Percentiles rank a stretch among this genome's conserved stretches.
Evolutionary conservation across 2,329 filamentous ascomycete species (phyloP).

Genomic region (Zymoseptoria passerinii): DNA sequence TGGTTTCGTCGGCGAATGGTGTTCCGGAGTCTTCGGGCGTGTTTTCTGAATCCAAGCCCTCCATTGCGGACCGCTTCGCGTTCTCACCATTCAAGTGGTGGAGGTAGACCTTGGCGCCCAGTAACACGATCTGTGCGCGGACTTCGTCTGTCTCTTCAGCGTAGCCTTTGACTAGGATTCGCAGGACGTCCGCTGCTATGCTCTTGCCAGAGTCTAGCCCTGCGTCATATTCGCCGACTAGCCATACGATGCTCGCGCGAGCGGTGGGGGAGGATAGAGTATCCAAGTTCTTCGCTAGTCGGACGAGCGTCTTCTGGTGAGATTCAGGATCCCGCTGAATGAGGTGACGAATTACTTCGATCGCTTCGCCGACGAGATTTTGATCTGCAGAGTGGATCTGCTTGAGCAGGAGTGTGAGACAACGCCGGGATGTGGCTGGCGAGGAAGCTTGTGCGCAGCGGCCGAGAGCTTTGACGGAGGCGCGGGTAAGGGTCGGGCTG

Average conservation of each 20-base stretch:
- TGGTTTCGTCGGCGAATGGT: slow-evolving; percentile 25
- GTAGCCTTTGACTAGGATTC: slow-evolving; percentile 81
- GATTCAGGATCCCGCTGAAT: slow-evolving; percentile 82
- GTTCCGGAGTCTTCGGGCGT: slow-evolving; percentile 9
- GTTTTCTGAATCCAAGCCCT: slow-evolving; percentile 15
- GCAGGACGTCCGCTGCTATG: slow-evolving; percentile 84
- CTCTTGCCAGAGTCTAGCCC: slow-evolving; percentile 69
- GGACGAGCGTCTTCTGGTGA: slow-evolving; percentile 77
- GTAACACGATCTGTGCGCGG: slow-evolving; percentile 81
- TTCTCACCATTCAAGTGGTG: slow-evolving; percentile 67
- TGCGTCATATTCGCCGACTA: slow-evolving; percentile 80
- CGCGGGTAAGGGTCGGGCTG: slow-evolving; percentile 70
- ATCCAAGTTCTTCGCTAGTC: slow-evolving; percentile 84
- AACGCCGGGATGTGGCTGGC: slow-evolving; percentile 61
- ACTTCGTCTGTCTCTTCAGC: slow-evolving; percentile 73
- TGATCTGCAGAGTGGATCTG: slow-evolving; percentile 86
- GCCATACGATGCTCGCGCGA: slow-evolving; percentile 91
- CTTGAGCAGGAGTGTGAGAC: slow-evolving; percentile 70
- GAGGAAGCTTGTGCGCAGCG: slow-evolving; percentile 75
- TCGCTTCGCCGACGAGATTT: slow-evolving; percentile 78
- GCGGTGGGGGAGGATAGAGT: slow-evolving; percentile 80
- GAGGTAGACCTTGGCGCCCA: slow-evolving; percentile 94
- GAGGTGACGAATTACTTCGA: slow-evolving; percentile 90
- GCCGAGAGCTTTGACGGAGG: slow-evolving; percentile 87
- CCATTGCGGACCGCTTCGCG: slow-evolving; percentile 27